Evolutionary conservation across 169 alveolate genomes (phyloP).

Genomic region (Plasmodium malariae): DNA sequence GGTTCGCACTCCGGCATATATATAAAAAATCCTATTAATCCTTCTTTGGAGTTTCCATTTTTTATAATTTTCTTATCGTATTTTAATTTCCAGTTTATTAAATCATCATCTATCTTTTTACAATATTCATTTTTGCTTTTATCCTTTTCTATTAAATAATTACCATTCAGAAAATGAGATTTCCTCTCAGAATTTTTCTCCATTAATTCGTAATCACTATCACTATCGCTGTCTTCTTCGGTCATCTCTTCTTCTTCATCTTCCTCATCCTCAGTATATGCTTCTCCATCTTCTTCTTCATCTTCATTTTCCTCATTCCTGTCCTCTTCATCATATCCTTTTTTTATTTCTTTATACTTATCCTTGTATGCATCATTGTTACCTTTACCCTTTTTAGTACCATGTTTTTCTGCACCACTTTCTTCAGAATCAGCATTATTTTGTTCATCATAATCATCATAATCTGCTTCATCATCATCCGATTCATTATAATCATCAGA

Average conservation of each 20-base stretch:
- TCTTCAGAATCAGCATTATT: slow-evolving; percentile 3
- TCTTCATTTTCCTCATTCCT: not conserved
- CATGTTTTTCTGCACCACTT: no score
- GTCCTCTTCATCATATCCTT: slow-evolving; percentile 21
- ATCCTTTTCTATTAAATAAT: slow-evolving; percentile 67
- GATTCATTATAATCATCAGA: not conserved
- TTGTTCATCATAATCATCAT: slow-evolving; percentile 23
- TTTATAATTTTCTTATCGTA: slow-evolving; percentile 61
- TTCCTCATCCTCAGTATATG: slow-evolving; percentile 26
- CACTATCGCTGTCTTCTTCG: slow-evolving; percentile 35
- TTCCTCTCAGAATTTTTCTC: slow-evolving; percentile 24
- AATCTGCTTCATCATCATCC: not conserved
- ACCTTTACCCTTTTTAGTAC: no score
- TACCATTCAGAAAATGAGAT: slow-evolving; percentile 33
- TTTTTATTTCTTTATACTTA: no score
- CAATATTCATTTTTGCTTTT: slow-evolving; percentile 29
- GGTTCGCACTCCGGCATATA: slow-evolving; percentile 76
- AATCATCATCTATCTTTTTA: slow-evolving; percentile 51
- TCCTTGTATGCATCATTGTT: no score
- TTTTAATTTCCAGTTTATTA: slow-evolving; percentile 61
- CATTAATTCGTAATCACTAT: slow-evolving; percentile 21
- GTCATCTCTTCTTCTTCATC: not conserved
- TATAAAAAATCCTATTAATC: slow-evolving; percentile 67
- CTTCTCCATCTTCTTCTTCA: not conserved
- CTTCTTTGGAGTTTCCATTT: slow-evolving; percentile 53